Evolutionary conservation across 73 alveolate genomes (phyloP), one percentile per base, ranked within the genome.

Genomic region (Paramecium caudatum): DNA sequence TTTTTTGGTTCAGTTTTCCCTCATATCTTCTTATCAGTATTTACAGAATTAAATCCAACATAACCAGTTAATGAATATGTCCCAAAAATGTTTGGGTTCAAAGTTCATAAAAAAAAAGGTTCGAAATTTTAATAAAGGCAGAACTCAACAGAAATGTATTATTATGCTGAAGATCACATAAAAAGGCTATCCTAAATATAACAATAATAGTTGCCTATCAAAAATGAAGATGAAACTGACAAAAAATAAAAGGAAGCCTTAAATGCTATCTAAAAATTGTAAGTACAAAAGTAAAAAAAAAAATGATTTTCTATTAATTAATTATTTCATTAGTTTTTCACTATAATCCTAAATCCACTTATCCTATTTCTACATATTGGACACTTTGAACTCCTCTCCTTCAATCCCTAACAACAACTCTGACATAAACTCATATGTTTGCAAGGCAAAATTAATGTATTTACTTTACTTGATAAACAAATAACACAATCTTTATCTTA

Each of bases 1-100:
- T 96, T 95, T 91, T 96, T 96, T 90, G 99, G 99, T 50, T 55
- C 95, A 1, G 82, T 94, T 25, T 93, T 95, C 80, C 97, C 98
- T 30, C 93, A 91, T 61, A 23, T 91, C 15, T 91, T 91, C 34
- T 30, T 91, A 37, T 74, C 62, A 12, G 88, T 74, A 12, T 74
- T 74, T 41, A 23, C 88, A 16, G 88, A 74, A 74, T 21, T 74
- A 23, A 37, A 34, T 12, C 88, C 88, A 1, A 74, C 68, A 9
- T 37, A 19, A 21, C 47, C 69, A 27, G 68, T 34, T 15, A 74
- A 74, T 21, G 88, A 74, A 37, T 74, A 39, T 17, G 47, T 74
- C 12, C 55, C 88, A 45, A 74, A 74, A 74, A 19, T 74, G 32
- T 74, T 74, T 74, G 88, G 88, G 8, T 74, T 74, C 16, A 74